Base-by-base conservation (phyloP, 192 early-diverging fungal genomes). In the Geranomyces variabilis region DNA sequence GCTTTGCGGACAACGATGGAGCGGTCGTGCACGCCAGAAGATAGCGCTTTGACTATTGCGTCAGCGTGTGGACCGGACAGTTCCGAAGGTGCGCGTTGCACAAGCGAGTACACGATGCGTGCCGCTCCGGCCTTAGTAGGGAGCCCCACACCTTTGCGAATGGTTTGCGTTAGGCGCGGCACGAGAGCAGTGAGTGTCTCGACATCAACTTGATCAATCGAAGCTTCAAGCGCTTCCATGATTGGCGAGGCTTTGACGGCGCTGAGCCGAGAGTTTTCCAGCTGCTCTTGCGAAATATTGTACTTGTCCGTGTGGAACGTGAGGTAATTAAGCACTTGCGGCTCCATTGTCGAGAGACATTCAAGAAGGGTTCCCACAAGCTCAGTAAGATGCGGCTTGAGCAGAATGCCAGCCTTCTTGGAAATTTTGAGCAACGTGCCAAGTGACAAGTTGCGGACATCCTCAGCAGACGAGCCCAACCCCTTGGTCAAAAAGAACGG, bases 81-180 rank as follows among this genome's bases (percentile, higher is more conserved):
- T 12, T 92, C 80, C 2, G 79, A 60, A 6, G 90, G 85, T 29
- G 86, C 81, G 63, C 90, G 87, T 59, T 92, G 87, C 45, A 88
- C 91, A 24, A 98, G 73, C 29, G 91, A 82, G 10, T 90, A 92
- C 21, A 98, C 81, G 43, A 93, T 85, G 45, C 95, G 88, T 24
- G 96, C 96, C 73, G 87, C 88, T 0, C 96, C 96, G 13, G 96
- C 96, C 76, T 93, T 87, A 22, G 96, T 94, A 6, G 96, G 93
- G 14, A 98, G 79, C 0, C 96, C 96, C 22, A 93, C 87, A 7
- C 93, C 94, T 65, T 91, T 94, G 17, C 87, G 83, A 43, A 96
- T 87, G 22, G 93, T 81, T 14, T 86, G 71, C 46, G 87, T 78
- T 26, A 98, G 74, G 48, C 85, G 83, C 8, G 92, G 92, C 0